These are phyloP conservation scores for Lachancea cidri DNA, from an alignment of 805 yeast species.

Conservation along the genomic window DNA sequence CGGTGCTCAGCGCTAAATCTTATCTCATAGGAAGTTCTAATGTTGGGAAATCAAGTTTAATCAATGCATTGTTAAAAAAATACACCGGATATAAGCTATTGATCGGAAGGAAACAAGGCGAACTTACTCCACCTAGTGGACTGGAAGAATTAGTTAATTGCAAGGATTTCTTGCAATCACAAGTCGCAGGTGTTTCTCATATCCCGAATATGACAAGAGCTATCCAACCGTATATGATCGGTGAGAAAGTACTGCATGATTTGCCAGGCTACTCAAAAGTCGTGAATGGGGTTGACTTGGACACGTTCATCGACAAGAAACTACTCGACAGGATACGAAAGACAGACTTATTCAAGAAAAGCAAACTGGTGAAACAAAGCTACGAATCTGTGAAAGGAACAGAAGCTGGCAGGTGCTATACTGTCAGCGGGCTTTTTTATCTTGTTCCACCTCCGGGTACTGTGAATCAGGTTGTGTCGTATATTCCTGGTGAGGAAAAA, in stretches of 20 bases:
- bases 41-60: conserved; percentile 62
- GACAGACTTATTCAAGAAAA: conserved; percentile 29
- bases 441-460: conserved; percentile 49
- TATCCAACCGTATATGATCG: conserved; percentile 37
- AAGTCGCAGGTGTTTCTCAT: conserved; percentile 35
- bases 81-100: conserved; percentile 18
- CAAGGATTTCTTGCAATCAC: conserved; percentile 12
- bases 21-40: conserved; percentile 64
- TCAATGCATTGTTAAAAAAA: conserved; percentile 41
- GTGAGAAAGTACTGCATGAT: conserved; percentile 32
- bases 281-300: conserved; percentile 17
- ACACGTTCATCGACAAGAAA: conserved; percentile 25
- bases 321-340: conserved; percentile 29
- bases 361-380: conserved; percentile 26
- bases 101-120: conserved; percentile 9
- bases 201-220: conserved; percentile 72
- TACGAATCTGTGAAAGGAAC: conserved; percentile 37
- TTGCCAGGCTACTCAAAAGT: conserved; percentile 36
- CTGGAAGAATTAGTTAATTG: conserved; percentile 3
- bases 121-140: conserved; percentile 5
- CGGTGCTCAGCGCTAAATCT: conserved; percentile 27
- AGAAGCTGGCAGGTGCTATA: conserved; percentile 37
- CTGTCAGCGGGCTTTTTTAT: conserved; percentile 60
- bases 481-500: conserved; percentile 39
- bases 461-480: conserved; percentile 44